Base-by-base conservation (phyloP, 2,329 filamentous ascomycete species). In the Penicillium decumbens region DNA sequence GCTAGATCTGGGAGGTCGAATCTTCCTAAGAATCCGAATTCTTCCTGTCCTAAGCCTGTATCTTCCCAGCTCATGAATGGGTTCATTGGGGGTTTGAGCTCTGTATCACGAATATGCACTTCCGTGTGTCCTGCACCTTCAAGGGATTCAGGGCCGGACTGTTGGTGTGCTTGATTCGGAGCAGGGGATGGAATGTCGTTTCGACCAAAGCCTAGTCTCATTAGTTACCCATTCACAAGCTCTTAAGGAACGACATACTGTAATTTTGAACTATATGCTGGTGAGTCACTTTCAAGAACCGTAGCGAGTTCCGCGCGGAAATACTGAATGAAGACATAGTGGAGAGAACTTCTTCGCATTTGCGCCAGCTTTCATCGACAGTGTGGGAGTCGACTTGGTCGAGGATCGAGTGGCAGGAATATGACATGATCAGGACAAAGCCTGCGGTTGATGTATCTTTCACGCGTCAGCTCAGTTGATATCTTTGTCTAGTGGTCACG, bases 401-500 rank as follows among this genome's bases (percentile, higher is more conserved):
- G 1, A 58, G 51, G 18, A 62, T 60, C 1, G 62, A 55, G 6
- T 43, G 52, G 12, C 59, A 60, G 3, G 59, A 56, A 33, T 62
- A 57, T 12, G 64, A 64, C 62, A 67, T 66, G 10, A 67, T 61
- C 8, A 68, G 42, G 1, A 67, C 60, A n/a, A 65, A 63, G 4
- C 59, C 65, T 15, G 63, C 63, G 2, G 65, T 66, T 1, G 65
- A 65, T 9, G 62, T 62, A 50, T 66, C 63, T 65, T 33, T 52
- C 15, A 32, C 25, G 12, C 23, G n/a, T 43, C 20, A 43, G 8
- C 20, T 13, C 24, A 24, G 25, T 27, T n/a, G 32, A 3, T 18
- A 7, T 35, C 3, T 12, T 40, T 13, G 2, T 18, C 1, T 7
- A 13, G 38, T 23, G 20, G 6, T 10, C 3, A 59, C 67, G 32